A percentile compares a stretch with the other conserved stretches of the same genome.
These are phyloP conservation scores for Beta vulgaris DNA, from an alignment of 148 eudicot species.

Conservation along the genomic window DNA sequence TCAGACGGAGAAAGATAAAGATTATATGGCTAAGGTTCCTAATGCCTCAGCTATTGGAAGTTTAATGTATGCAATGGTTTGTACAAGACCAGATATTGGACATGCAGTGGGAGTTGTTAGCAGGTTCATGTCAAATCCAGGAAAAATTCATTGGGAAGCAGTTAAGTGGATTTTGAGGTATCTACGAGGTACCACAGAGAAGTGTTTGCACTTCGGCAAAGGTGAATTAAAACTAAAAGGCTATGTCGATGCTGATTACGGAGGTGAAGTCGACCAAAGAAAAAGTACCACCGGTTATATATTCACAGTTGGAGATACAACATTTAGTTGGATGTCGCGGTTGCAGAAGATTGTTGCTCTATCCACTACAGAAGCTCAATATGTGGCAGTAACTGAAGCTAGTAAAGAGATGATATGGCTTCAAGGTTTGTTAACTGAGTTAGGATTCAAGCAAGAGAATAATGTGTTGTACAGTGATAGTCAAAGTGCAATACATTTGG, in stretches of 20 bases:
- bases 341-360: conserved; percentile 10
- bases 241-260: conserved; percentile 1
- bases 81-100: conserved; percentile 24
- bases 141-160: conserved; percentile 20
- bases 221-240: not conserved
- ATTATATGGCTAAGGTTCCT: conserved; percentile 19
- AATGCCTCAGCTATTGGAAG: conserved; percentile 31
- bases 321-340: too few species aligned
- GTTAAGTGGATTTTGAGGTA: conserved; percentile 10
- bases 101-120: conserved; percentile 20
- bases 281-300: conserved; percentile 1
- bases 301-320: conserved; percentile 1
- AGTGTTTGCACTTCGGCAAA: not conserved
- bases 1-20: conserved; percentile 19
- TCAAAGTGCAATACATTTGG: conserved; percentile 22
- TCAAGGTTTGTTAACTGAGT: conserved; percentile 3
- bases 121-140: conserved; percentile 23
- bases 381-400: conserved; percentile 8
- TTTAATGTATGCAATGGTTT: conserved; percentile 28
- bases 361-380: conserved; percentile 22
- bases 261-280: conserved; percentile 3
- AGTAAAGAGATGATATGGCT: conserved; percentile 24
- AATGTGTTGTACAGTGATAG: conserved; percentile 16
- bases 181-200: not conserved
- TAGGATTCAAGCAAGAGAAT: conserved; percentile 8